Percentiles rank a stretch among this genome's conserved stretches.
Evolutionary conservation across 2,329 filamentous ascomycete species (phyloP).

Genomic region (Ceratocystis destructans): DNA sequence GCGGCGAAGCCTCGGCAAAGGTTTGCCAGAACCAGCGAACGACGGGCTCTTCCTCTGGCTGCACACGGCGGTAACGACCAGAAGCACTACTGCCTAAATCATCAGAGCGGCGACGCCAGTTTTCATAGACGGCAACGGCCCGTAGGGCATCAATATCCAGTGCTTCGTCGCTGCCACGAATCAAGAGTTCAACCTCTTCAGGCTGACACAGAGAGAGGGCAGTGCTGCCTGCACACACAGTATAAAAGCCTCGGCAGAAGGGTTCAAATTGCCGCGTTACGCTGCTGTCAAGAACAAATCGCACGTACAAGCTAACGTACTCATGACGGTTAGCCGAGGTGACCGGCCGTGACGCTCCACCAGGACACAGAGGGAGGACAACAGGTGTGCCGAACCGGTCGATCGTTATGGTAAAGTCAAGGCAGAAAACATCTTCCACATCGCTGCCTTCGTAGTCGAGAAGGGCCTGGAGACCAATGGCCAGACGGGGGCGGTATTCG

Average conservation of each 20-base stretch:
- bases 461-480: slow-evolving; percentile 59
- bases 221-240: slow-evolving; percentile 68
- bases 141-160: slow-evolving; percentile 65
- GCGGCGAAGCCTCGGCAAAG: slow-evolving; percentile 50
- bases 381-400: slow-evolving; percentile 61
- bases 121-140: slow-evolving; percentile 68
- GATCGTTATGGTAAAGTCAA: slow-evolving; percentile 65
- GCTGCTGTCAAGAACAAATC: slow-evolving; percentile 63
- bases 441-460: slow-evolving; percentile 67
- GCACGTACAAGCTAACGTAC: slow-evolving; percentile 75
- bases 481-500: slow-evolving; percentile 64
- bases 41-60: slow-evolving; percentile 43
- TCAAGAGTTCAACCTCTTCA: slow-evolving; percentile 79
- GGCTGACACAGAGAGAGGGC: slow-evolving; percentile 75
- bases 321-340: slow-evolving; percentile 75
- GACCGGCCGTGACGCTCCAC: slow-evolving; percentile 60
- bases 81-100: slow-evolving; percentile 30
- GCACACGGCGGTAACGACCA: slow-evolving; percentile 27
- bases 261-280: slow-evolving; percentile 78
- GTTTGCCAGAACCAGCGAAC: slow-evolving; percentile 82
- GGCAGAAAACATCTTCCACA: slow-evolving; percentile 64
- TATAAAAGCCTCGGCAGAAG: slow-evolving; percentile 89
- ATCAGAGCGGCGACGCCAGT: slow-evolving; percentile 42
- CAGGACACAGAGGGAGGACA: slow-evolving; percentile 56
- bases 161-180: slow-evolving; percentile 71